Conservation (phyloP, 441 rosid genomes). For the Adansonia rubrostipa region DNA sequence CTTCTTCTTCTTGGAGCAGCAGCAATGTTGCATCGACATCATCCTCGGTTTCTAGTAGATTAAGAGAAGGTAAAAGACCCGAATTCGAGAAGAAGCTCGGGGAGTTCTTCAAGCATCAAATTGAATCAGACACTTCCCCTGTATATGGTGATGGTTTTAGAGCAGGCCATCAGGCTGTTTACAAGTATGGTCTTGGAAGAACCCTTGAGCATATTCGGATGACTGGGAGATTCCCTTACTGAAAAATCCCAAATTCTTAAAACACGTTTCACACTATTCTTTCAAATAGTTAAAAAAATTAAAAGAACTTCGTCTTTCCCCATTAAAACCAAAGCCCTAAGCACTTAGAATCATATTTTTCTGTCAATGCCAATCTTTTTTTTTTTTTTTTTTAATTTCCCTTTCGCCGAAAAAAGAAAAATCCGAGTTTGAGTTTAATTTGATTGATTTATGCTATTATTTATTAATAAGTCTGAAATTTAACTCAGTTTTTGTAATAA, state of each 20-base stretch:
- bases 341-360: constrained; percentile 30
- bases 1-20: constrained; percentile 32
- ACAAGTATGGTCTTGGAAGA: constrained; percentile 55
- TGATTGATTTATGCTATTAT: no score
- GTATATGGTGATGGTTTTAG: constrained; percentile 80
- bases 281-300: constrained; percentile 15
- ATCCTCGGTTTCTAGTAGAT: constrained; percentile 37
- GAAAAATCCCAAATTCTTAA: constrained; percentile 30
- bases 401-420: no score
- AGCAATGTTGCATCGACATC: constrained; percentile 46
- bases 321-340: constrained; percentile 27
- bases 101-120: constrained; percentile 67
- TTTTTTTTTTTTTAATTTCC: no score
- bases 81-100: constrained; percentile 63
- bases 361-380: constrained; percentile 8
- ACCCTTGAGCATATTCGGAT: constrained; percentile 68
- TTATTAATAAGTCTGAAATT: no score
- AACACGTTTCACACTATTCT: constrained; percentile 17
- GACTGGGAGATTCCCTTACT: constrained; percentile 66
- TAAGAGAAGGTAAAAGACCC: constrained; percentile 44
- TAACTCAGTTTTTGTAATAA: no score
- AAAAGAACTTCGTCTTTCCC: constrained; percentile 26
- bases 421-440: no score
- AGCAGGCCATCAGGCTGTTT: constrained; percentile 60
- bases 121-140: constrained; percentile 67